Percentiles rank a stretch among this genome's conserved stretches.
phyloP scores from a whole-genome alignment of 176 grass and related monocot species.

The Oryza meyeriana region DNA sequence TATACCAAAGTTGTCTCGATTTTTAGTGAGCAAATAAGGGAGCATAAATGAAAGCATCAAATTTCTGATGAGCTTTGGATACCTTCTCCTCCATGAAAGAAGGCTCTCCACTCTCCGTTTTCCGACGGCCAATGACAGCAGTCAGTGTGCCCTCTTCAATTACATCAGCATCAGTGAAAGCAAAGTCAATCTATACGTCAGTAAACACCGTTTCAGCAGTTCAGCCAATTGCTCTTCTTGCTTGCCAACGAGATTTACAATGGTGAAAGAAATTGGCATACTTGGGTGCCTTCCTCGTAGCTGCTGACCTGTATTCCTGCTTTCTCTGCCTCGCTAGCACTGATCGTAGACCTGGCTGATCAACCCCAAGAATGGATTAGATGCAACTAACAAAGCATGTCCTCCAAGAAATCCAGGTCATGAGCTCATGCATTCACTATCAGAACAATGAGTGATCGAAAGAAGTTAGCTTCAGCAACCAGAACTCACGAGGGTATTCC shows the following conservation, averaged over 20 bases:
- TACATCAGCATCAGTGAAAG: constrained; percentile 77
- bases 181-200: constrained; percentile 81
- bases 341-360: constrained; percentile 68
- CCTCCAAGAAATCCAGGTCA: not conserved
- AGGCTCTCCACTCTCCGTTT: constrained; percentile 51
- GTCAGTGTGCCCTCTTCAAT: constrained; percentile 72
- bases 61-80: not conserved
- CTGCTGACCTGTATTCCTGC: constrained; percentile 52
- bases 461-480: not conserved
- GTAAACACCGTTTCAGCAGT: constrained; percentile 30
- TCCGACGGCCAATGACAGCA: constrained; percentile 67
- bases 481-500: constrained; percentile 77
- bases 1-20: not conserved
- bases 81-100: constrained; percentile 88
- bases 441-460: not conserved
- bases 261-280: constrained; percentile 5
- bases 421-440: not conserved
- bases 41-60: not conserved
- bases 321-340: constrained; percentile 75
- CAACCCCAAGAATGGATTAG: constrained; percentile 32
- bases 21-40: not conserved
- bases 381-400: not conserved
- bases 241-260: not conserved
- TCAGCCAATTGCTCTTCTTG: not conserved
- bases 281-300: constrained; percentile 54